Evolutionary conservation across 78 protist species (phyloP), one percentile per base, ranked within the genome.

Genomic region (Tieghemostelium lacteum): DNA sequence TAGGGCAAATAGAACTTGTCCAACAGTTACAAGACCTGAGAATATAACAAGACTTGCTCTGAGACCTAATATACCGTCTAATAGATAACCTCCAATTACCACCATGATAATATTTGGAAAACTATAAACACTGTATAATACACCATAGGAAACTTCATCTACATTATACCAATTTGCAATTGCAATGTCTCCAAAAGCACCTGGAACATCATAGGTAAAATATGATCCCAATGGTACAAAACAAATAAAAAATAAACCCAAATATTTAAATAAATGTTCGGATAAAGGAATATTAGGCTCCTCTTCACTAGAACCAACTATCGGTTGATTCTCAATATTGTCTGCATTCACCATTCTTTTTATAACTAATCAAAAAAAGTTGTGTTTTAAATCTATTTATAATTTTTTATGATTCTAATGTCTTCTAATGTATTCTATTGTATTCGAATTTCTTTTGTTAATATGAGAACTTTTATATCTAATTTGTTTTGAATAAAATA

Each of bases 241-340:
- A 83, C 91, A 83, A 29, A 83, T 83, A 45, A 83, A 70, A 12
- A 83, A 50, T 7, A 83, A 58, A 83, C 91, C 91, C 1, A 83
- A 70, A 69, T 69, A 83, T 20, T 72, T 67, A 39, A 83, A 83
- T 45, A 49, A 12, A 12, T 49, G 54, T 8, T 49, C 54, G 12
- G 54, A 49, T 1, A 31, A 70, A 24, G 24, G 66, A n/a, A n/a
- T n/a, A n/a, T n/a, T n/a, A n/a, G n/a, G n/a, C n/a, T n/a, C n/a
- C n/a, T n/a, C n/a, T n/a, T n/a, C n/a, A n/a, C n/a, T n/a, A n/a
- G n/a, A n/a, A n/a, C n/a, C n/a, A n/a, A n/a, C n/a, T n/a, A n/a
- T n/a, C n/a, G n/a, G n/a, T n/a, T n/a, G n/a, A n/a, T n/a, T n/a
- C n/a, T n/a, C n/a, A n/a, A n/a, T n/a, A n/a, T n/a, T n/a, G n/a